Evolutionary conservation across 371 early-diverging fungal species (phyloP), one percentile per base, ranked within the genome.

Genomic region (Mortierella polycephala): DNA sequence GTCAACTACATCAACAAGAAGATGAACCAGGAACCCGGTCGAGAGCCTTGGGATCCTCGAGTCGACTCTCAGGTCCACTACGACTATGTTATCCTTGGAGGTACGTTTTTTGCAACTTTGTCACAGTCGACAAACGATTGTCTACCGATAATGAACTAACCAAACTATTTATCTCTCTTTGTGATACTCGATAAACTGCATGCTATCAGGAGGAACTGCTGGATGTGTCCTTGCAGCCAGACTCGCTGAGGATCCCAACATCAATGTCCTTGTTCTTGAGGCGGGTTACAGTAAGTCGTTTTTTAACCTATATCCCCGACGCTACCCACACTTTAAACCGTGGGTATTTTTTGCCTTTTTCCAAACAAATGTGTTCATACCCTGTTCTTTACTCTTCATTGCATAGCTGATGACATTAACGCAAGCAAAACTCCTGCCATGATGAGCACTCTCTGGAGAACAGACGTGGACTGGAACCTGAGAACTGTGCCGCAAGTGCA

Each of bases 221-320:
- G 81, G 81, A 12, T 75, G 81, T 46, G 81, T 75, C 2, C 45
- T 81, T 21, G 81, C 81, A 4, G 62, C 55, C 30, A 59, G 81
- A 52, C 55, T 81, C 14, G 20, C 81, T 9, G 81, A 81, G 45
- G 71, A 81, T 14, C 68, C 71, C 54, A 60, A 59, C 6, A 42
- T 79, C 30, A 71, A 64, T 14, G 69, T 81, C 52, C 62, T 81
- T 6, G 64, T 81, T 7, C 62, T 81, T 11, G 75, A 75, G 23
- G 81, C 81, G 10, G 81, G 81, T 0, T 69, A 68, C n/a, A 59
- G 77, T 77, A 76, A 46, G 67, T 40, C 7, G 12, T 20, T 9
- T 30, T 53, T 7, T 8, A 30, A 53, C 11, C 12, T 53, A 4
- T 20, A 18, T 18, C 53, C 20, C 0, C 11, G 30, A 23, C 12